Conservation (phyloP, 148 eudicot species). For the Polygonum maritimum region DNA sequence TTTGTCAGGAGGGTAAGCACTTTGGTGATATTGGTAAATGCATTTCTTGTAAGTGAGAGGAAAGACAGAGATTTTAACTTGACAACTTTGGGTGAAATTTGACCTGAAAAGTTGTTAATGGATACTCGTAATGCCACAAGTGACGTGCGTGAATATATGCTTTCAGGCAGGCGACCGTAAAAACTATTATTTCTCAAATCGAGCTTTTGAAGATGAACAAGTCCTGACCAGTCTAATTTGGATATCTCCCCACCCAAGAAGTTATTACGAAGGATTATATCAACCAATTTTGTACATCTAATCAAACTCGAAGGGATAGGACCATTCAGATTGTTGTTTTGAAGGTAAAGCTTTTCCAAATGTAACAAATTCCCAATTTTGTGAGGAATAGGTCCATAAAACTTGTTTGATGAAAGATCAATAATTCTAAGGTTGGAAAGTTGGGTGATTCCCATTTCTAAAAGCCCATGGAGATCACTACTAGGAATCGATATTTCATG, state of each 20-base stretch:
- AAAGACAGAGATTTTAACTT: not conserved
- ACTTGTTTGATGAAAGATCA: not conserved
- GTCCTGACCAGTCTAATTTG: conserved; percentile 54
- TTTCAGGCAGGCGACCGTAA: conserved; percentile 45
- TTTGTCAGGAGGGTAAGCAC: not conserved
- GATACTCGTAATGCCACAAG: conserved; percentile 63
- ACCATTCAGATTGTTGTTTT: conserved; percentile 52
- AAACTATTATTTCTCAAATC: conserved; percentile 72
- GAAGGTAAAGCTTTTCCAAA: conserved; percentile 49
- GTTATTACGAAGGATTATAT: conserved; percentile 56
- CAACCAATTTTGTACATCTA: conserved; percentile 50
- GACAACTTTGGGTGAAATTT: conserved; percentile 17
- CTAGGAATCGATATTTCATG: not conserved
- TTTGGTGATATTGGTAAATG: not conserved
- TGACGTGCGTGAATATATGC: conserved; percentile 60
- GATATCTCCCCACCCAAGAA: conserved; percentile 50
- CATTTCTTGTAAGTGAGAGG: not conserved
- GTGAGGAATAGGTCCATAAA: conserved; percentile 45
- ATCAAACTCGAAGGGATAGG: conserved; percentile 51
- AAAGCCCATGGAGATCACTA: conserved; percentile 23
- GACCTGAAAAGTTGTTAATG: conserved; percentile 41
- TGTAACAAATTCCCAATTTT: conserved; percentile 43
- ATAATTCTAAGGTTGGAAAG: too few relatives aligned
- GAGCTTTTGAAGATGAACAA: conserved; percentile 33
- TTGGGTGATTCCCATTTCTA: not conserved